phyloP scores from a whole-genome alignment of 768 basidiomycete genomes.

The Steccherinum ochraceum region DNA sequence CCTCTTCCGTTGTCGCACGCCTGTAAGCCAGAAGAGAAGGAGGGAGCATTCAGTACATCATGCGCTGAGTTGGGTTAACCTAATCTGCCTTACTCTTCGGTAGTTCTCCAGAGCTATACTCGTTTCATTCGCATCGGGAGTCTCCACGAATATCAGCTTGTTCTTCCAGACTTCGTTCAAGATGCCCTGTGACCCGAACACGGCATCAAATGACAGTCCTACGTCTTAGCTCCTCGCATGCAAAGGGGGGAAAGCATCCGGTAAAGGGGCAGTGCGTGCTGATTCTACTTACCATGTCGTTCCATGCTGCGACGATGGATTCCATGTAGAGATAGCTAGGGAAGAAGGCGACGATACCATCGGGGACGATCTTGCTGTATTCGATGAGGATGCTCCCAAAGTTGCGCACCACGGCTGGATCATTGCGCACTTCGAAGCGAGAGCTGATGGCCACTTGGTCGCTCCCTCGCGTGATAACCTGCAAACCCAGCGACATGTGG shows the following conservation, averaged over 20 bases:
- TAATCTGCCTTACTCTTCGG: conserved; percentile 78
- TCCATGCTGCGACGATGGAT: conserved; percentile 99
- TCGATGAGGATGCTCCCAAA: conserved; percentile 98
- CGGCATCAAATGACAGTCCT: background rate
- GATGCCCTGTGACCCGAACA: conserved; percentile 65
- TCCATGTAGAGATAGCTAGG: conserved; percentile 99
- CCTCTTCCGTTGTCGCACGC: conserved; percentile 99
- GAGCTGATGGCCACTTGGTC: conserved; percentile 99
- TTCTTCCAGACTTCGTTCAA: conserved; percentile 99
- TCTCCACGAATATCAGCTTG: conserved; percentile 98
- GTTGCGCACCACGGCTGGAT: conserved; percentile 97
- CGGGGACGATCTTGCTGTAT: conserved; percentile 96
- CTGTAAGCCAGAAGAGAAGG: conserved; percentile 31
- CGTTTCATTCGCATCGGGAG: conserved; percentile 97
- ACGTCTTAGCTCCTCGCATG: background rate
- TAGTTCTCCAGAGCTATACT: conserved; percentile 98
- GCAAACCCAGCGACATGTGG: conserved; percentile 1
- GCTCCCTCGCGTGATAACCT: conserved; percentile 97
- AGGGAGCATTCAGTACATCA: background rate
- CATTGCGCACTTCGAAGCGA: conserved; percentile 97
- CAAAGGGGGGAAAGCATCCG: background rate
- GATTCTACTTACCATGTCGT: conserved; percentile 82
- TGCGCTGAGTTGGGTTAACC: background rate
- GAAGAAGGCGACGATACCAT: conserved; percentile 98
- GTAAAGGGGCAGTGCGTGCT: conserved; percentile 9